Conservation (phyloP, 805 yeast species). For the Ogataea siamensis region DNA sequence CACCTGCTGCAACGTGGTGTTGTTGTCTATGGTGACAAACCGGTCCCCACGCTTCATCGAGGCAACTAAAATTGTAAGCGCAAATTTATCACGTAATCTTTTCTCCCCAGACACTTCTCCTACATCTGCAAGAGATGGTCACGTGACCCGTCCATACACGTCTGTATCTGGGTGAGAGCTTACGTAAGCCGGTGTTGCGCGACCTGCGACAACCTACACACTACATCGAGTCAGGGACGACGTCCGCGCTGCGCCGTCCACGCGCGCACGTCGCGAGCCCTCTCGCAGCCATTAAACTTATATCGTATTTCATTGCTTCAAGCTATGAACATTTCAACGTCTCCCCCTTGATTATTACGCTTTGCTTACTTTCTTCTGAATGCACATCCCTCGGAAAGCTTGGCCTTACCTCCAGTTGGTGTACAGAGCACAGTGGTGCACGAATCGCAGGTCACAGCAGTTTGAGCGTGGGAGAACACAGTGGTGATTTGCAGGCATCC, state of each 20-base stretch:
- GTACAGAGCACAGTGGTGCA: conserved; percentile 98
- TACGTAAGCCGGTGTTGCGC: too few species aligned
- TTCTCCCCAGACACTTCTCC: too few species aligned
- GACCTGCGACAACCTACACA: too few species aligned
- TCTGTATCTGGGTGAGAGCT: too few species aligned
- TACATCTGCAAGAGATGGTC: too few species aligned
- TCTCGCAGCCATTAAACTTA: background rate
- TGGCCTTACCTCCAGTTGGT: conserved; percentile 99
- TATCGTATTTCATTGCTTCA: conserved; percentile 14
- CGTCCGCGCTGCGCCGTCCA: background rate
- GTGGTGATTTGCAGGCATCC: conserved; percentile 99
- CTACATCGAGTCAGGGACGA: too few species aligned
- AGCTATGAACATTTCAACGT: conserved; percentile 11
- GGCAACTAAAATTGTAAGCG: too few species aligned
- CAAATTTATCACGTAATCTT: too few species aligned
- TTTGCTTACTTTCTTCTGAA: conserved; percentile 92
- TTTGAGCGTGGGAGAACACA: conserved; percentile 99
- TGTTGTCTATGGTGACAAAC: background rate
- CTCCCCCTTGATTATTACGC: conserved; percentile 12
- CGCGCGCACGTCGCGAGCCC: background rate
- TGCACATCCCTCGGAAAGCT: conserved; percentile 98
- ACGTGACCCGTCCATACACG: too few species aligned
- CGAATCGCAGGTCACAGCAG: conserved; percentile 98
- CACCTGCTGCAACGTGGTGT: background rate
- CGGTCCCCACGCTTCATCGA: too few species aligned